These are phyloP conservation scores for Skeletonema tropicum DNA, from an alignment of 108 stramenopile genomes.

Conservation along the genomic window DNA sequence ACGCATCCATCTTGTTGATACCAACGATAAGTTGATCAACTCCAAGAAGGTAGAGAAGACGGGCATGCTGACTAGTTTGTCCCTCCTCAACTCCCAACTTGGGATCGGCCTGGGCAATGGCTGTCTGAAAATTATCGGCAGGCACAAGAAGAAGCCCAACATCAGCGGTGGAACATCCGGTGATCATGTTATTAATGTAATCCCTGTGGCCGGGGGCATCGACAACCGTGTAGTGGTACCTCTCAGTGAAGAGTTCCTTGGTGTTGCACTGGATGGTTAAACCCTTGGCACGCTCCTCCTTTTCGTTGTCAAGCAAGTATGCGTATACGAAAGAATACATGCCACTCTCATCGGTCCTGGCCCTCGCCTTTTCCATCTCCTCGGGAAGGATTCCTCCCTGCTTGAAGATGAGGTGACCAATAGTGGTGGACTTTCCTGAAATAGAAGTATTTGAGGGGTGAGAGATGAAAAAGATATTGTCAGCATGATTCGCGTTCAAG, in stretches of 20 bases:
- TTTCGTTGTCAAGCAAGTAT: constrained; percentile 82
- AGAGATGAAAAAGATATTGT: neutral
- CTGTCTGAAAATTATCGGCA: constrained; percentile 86
- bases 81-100: constrained; percentile 80
- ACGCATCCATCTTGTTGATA: constrained; percentile 85
- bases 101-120: constrained; percentile 84
- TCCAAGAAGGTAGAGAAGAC: constrained; percentile 78
- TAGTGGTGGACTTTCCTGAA: constrained; percentile 65
- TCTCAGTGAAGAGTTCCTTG: constrained; percentile 85
- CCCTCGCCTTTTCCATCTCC: constrained; percentile 83
- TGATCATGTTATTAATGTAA: constrained; percentile 90
- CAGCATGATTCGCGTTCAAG: neutral
- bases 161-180: constrained; percentile 80
- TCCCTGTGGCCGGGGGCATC: constrained; percentile 86
- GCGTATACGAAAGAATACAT: constrained; percentile 81
- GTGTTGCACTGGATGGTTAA: constrained; percentile 84
- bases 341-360: too few relatives aligned
- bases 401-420: constrained; percentile 85
- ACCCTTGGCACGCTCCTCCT: constrained; percentile 82
- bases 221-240: constrained; percentile 83
- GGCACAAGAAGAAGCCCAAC: constrained; percentile 64
- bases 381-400: constrained; percentile 74
- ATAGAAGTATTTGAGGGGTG: neutral
- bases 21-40: constrained; percentile 80
- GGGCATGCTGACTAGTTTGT: constrained; percentile 80